Percentiles rank a stretch among this genome's conserved stretches.
Conservation (phyloP, 768 basidiomycete genomes). For the Kondoa malvinella region DNA sequence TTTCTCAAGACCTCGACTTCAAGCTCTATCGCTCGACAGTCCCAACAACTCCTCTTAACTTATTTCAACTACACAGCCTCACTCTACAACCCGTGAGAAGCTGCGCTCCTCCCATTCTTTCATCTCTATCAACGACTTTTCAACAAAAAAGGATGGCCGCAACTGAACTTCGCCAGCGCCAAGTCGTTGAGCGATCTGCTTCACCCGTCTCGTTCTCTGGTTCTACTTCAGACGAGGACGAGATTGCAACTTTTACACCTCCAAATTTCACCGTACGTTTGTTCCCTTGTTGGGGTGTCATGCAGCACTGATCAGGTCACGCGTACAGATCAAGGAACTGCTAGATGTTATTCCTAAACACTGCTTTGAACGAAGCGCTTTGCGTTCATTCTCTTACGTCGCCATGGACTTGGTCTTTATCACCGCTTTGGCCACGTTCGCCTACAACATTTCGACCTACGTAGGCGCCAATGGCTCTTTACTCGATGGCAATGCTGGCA, state of each 20-base stretch:
- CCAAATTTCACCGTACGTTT: constrained; percentile 24
- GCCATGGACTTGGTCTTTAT: constrained; percentile 61
- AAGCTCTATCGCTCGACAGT: too few relatives aligned
- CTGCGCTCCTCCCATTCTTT: neutral
- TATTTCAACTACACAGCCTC: neutral
- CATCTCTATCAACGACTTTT: too few relatives aligned
- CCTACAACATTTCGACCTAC: constrained; percentile 48
- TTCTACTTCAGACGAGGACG: neutral
- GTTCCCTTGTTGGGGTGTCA: neutral
- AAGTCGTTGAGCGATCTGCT: neutral
- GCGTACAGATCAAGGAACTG: constrained; percentile 5
- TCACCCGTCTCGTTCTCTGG: neutral
- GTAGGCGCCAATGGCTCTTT: constrained; percentile 38
- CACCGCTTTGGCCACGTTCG: constrained; percentile 48
- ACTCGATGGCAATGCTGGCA: constrained; percentile 34
- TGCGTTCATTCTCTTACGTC: constrained; percentile 60
- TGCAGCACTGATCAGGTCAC: neutral
- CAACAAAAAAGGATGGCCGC: neutral
- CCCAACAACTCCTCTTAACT: too few relatives aligned
- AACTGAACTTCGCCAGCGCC: neutral
- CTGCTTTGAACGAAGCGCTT: constrained; percentile 76
- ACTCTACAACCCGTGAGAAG: neutral
- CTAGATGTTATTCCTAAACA: constrained; percentile 35
- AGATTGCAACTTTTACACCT: constrained; percentile 18
- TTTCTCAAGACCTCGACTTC: too few relatives aligned